Percentiles rank a stretch among this genome's conserved stretches.
phyloP scores from a whole-genome alignment of 495 filamentous ascomycete species.

The Neurospora sublineolata region DNA sequence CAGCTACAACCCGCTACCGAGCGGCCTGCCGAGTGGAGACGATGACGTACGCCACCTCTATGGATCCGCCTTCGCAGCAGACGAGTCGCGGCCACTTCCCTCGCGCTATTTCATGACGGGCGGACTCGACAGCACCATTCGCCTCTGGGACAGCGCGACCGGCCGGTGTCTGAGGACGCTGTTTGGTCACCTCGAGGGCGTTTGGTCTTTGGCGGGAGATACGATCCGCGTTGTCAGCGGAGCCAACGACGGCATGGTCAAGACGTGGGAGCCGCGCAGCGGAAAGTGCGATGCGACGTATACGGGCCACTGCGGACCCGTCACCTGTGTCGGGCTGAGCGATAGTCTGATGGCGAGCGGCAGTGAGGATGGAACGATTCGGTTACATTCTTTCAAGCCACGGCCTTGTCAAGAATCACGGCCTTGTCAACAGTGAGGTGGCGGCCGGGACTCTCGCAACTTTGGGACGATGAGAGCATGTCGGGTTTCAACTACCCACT shows the following conservation, averaged over 20 bases:
- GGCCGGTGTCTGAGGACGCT: constrained; percentile 78
- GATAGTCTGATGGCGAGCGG: constrained; percentile 81
- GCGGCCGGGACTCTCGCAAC: constrained; percentile 25
- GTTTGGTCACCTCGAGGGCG: constrained; percentile 91
- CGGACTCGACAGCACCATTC: constrained; percentile 80
- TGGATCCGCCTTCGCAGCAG: constrained; percentile 43
- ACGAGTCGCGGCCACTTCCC: constrained; percentile 52
- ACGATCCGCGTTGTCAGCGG: constrained; percentile 80
- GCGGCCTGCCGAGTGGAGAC: constrained; percentile 15
- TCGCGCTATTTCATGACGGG: constrained; percentile 87
- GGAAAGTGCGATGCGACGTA: constrained; percentile 88
- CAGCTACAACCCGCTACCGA: constrained; percentile 2
- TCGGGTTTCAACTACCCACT: constrained; percentile 1
- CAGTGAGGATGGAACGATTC: constrained; percentile 82
- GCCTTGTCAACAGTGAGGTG: constrained; percentile 8
- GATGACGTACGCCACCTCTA: constrained; percentile 39
- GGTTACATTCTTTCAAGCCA: constrained; percentile 69
- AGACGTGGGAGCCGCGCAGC: constrained; percentile 88
- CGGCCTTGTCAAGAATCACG: neutral
- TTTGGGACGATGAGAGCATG: constrained; percentile 23
- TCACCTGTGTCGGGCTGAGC: constrained; percentile 59
- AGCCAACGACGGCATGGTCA: constrained; percentile 87
- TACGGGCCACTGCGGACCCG: constrained; percentile 75
- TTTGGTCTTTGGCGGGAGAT: constrained; percentile 91
- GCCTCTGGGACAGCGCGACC: constrained; percentile 81